Evolutionary conservation across 495 filamentous ascomycete genomes (phyloP).

Genomic region (Pseudoneurospora amorphoporcata): DNA sequence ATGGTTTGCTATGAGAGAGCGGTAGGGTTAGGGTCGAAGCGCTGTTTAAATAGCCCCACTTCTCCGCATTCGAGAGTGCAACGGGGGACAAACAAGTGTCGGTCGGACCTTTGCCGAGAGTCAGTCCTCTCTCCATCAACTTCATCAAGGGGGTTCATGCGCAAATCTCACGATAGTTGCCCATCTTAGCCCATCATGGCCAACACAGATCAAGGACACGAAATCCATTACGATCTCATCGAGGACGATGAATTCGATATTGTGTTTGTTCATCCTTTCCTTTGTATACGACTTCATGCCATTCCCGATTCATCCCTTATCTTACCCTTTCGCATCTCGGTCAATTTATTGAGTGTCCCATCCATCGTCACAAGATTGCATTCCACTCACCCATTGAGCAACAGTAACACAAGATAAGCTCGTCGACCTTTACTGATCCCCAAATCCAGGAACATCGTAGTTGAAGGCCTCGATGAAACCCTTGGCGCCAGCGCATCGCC

Average conservation of each 20-base stretch:
- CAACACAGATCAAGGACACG: background rate
- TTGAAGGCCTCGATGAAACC: conserved; percentile 6
- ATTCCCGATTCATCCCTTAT: background rate
- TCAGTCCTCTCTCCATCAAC: background rate
- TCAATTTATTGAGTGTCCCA: background rate
- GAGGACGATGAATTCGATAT: conserved; percentile 38
- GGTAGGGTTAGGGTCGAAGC: background rate
- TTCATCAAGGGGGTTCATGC: background rate
- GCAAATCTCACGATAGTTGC: too few relatives aligned
- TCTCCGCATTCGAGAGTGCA: background rate
- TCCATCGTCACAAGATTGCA: background rate
- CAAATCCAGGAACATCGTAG: background rate
- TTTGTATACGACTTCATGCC: conserved; percentile 5
- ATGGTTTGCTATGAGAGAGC: background rate
- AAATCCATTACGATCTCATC: conserved; percentile 24
- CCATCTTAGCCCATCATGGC: background rate
- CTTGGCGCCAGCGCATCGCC: background rate
- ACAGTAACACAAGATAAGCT: background rate
- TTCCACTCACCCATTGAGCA: background rate
- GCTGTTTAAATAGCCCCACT: background rate
- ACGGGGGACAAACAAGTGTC: background rate
- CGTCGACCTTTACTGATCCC: background rate
- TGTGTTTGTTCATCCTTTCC: conserved; percentile 20
- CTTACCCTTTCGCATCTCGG: background rate
- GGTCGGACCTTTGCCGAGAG: background rate